Base-by-base conservation (phyloP, 2,329 filamentous ascomycete species). In the Thermothelomyces thermophilus region DNA sequence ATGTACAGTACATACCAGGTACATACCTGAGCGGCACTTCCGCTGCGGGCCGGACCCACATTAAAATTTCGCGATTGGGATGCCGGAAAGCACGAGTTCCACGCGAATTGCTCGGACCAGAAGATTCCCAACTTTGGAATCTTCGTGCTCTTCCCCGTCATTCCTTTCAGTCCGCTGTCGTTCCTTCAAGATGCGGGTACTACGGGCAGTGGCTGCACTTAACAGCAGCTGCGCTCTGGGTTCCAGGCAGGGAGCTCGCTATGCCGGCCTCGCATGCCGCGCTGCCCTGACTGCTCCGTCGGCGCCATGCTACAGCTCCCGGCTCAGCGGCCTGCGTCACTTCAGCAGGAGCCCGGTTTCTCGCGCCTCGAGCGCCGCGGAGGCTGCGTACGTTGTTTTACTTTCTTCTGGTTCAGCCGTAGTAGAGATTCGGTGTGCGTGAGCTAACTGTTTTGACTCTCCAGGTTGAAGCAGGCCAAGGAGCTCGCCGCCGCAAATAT, bases 391-490 rank as follows among this genome's bases (percentile, higher is more conserved):
- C 56, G 68, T 13, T 1, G 9, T 20, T 5, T 20, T 20, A 36
- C 11, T 9, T 16, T 2, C 20, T 6, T 34, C 19, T 26, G 17
- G 20, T 20, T 16, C 9, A 2, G 13, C 30, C 14, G 14, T 31
- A 6, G 33, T n/a, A 16, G 9, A 16, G 11, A 45, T 31, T 48
- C 17, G 22, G 19, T 16, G 8, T 1, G 10, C 26, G 1, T n/a
- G 33, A 35, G 41, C 50, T 52, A 39, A 56, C 46, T 7, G 8
- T 13, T n/a, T n/a, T 31, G 11, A 5, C 45, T n/a, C 7, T 28
- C 35, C 50, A 73, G 70, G 28, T 64, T 81, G 55, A 74, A 71
- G 58, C 74, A 77, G 55, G 75, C 77, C 7, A 75, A 79, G 57
- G 73, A 79, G 44, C 74, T 76, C 49, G 70, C 74, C 33, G 66